These are phyloP conservation scores for Vishniacozyma victoriae DNA, from an alignment of 768 basidiomycete genomes.

Conservation along the genomic window DNA sequence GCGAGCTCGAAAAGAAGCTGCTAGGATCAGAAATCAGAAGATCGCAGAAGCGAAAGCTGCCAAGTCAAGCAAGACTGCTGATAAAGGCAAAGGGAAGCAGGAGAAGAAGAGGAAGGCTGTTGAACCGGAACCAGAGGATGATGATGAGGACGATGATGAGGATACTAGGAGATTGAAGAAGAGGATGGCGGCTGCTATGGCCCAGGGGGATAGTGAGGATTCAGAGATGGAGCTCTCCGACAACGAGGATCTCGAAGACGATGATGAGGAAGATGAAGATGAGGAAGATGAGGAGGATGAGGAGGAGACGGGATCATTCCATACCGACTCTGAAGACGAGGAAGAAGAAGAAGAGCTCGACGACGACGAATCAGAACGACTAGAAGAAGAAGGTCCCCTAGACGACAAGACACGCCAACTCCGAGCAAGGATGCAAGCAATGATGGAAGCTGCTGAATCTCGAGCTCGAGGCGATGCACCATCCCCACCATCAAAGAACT, in stretches of 20 bases:
- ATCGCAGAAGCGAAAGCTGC: conserved; percentile 4
- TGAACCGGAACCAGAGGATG: conserved; percentile 4
- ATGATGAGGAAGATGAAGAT: neutral
- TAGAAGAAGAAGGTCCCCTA: conserved; percentile 2
- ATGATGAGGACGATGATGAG: conserved; percentile 18
- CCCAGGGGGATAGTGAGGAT: conserved; percentile 9
- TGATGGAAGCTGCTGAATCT: conserved; percentile 21
- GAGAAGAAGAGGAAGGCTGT: conserved; percentile 4
- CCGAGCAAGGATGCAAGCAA: conserved; percentile 17
- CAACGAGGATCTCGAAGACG: neutral
- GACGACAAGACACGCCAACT: conserved; percentile 10
- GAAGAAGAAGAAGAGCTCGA: conserved; percentile 9
- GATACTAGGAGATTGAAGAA: conserved; percentile 7
- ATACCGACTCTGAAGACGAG: conserved; percentile 2
- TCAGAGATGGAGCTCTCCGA: no score
- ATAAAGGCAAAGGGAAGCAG: conserved; percentile 2
- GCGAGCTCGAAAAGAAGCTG: conserved; percentile 5
- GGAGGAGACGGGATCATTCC: conserved; percentile 1
- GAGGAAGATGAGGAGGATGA: conserved; percentile 2
- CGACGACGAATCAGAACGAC: conserved; percentile 9
- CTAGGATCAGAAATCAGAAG: conserved; percentile 9
- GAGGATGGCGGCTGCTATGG: conserved; percentile 24
- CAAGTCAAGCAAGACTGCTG: neutral
- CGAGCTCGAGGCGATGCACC: conserved; percentile 2
- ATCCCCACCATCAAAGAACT: neutral